Evolutionary conservation across 306 rosid genomes (phyloP).

Genomic region (Betula pendula): DNA sequence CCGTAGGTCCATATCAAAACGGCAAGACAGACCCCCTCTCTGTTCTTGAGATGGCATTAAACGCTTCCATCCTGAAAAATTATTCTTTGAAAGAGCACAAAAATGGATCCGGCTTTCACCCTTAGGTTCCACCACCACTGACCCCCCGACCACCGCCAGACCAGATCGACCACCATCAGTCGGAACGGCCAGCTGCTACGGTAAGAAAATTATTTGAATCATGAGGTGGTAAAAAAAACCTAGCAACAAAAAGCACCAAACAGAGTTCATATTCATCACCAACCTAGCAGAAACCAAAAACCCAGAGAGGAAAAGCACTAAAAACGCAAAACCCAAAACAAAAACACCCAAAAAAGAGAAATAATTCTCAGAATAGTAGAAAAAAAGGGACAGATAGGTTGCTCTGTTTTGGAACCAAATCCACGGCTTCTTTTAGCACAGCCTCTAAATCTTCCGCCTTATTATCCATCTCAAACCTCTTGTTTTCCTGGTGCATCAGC

Average conservation of each 20-base stretch:
- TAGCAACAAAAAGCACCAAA: constrained; percentile 14
- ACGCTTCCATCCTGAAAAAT: too few relatives aligned
- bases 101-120: too few relatives aligned
- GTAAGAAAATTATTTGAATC: too few relatives aligned
- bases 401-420: constrained; percentile 60
- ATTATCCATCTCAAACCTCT: constrained; percentile 36
- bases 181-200: too few relatives aligned
- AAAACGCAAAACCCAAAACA: background rate
- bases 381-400: constrained; percentile 18
- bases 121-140: too few relatives aligned
- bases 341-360: background rate
- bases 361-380: background rate
- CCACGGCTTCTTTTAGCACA: constrained; percentile 74
- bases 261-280: constrained; percentile 18
- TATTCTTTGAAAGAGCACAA: too few relatives aligned
- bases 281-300: background rate
- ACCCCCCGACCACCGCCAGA: too few relatives aligned
- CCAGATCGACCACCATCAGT: too few relatives aligned
- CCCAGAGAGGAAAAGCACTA: background rate
- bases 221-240: too few relatives aligned
- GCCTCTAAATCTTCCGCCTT: constrained; percentile 60
- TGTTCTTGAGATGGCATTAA: too few relatives aligned
- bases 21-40: too few relatives aligned
- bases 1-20: too few relatives aligned
- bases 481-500: background rate